Evolutionary conservation across 2,329 filamentous ascomycete genomes (phyloP).

Genomic region (Trichophyton equinum): DNA sequence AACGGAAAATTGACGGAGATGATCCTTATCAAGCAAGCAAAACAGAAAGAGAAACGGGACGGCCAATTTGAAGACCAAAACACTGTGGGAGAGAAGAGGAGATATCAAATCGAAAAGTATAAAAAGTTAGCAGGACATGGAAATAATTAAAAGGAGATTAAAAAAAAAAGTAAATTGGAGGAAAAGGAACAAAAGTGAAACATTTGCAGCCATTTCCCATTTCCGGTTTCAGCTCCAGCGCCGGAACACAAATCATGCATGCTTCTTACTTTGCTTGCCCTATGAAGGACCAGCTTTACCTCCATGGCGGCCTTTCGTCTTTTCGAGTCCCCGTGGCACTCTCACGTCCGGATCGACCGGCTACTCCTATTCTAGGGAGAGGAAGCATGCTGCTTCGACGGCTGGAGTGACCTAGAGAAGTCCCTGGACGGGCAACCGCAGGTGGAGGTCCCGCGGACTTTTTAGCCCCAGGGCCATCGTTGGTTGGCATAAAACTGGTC

Average conservation of each 20-base stretch:
- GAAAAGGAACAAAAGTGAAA: neutral
- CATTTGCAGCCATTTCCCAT: neutral
- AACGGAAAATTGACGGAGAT: neutral
- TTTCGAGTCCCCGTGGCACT: slow-evolving; percentile 19
- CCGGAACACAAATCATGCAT: neutral
- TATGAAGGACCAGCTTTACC: slow-evolving; percentile 13
- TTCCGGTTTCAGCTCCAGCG: neutral
- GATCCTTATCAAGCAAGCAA: neutral
- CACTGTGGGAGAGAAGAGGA: neutral
- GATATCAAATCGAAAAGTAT: neutral
- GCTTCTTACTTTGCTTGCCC: neutral
- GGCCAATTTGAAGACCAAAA: neutral
- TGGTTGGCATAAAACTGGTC: slow-evolving; percentile 2
- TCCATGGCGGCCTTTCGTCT: slow-evolving; percentile 27
- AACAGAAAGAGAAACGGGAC: neutral
- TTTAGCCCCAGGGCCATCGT: neutral
- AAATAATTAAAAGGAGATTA: neutral
- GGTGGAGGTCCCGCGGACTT: neutral
- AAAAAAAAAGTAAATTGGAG: no score
- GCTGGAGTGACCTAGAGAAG: slow-evolving; percentile 29
- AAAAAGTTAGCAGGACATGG: neutral
- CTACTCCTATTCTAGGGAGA: slow-evolving; percentile 18
- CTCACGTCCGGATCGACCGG: slow-evolving; percentile 19
- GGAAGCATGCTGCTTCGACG: slow-evolving; percentile 32
- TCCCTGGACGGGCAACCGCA: slow-evolving; percentile 20